Base-by-base conservation (phyloP, 495 filamentous ascomycete genomes). In the Xylaria longipes region DNA sequence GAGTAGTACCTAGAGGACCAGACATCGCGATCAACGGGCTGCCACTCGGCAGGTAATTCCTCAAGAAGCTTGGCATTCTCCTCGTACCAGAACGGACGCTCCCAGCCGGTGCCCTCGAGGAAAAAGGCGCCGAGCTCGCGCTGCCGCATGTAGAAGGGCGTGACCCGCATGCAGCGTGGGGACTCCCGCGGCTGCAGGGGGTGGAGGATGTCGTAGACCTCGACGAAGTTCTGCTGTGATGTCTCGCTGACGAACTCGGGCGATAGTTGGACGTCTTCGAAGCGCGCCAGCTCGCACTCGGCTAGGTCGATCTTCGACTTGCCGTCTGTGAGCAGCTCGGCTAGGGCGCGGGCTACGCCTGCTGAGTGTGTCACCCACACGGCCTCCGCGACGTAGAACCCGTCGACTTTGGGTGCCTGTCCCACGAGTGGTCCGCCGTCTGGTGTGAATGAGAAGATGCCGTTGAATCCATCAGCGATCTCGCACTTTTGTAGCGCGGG, bases 281-380 rank as follows among this genome's bases (percentile, higher is more conserved):
- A 87, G 12, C 85, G 84, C 2, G 84, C 77, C 2, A 87, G 73
- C 65, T 87, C 84, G 69, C 85, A 87, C 50, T 86, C 85, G 2
- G 80, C 73, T 14, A 87, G 66, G 62, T 87, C 84, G 54, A 86
- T 82, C 37, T 79, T 68, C 5, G 85, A 87, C 41, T 70, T 74
- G 7, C 84, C 85, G 0, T 75, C 78, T 3, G 85, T 86, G 20
- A 88, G 80, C 11, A 85, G 62, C 69, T 88, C 79, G 0, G 85
- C 86, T 4, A 88, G 46, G 20, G 85, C 83, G 41, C 84, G 80
- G 8, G 86, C 86, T 14, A 87, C 83, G 22, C 86, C 86, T n/a
- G 85, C 85, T 0, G 84, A 84, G 54, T 88, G 86, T 12, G 86
- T 88, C 6, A 88, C 85, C 86, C 86, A 88, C 1, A 88, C 85